Base-by-base conservation (phyloP, 345 rosid genomes). In the Gossypium australe region DNA sequence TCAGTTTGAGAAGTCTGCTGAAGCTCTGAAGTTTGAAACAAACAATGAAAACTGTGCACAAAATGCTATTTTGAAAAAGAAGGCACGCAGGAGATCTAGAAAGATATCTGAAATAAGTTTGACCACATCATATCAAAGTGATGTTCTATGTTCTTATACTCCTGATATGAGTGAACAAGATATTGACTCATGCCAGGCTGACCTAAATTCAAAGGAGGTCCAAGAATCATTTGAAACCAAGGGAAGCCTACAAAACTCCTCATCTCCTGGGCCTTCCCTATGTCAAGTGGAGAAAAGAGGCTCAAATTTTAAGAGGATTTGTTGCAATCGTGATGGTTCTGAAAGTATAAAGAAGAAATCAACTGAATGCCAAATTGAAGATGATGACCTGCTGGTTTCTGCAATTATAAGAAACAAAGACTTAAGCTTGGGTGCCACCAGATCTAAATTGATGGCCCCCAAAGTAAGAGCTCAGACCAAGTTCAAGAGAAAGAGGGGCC, bases 331-430 rank as follows among this genome's bases (percentile, higher is more conserved):
- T 76, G 79, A 75, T 80, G 78, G 60, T 77, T 71, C 82, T 67
- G 82, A 78, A 67, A 82, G 72, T 44, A 72, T 83, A 74, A 71
- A 63, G 68, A 88, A 82, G 81, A 84, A 81, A 83, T 67, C 78
- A 80, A 80, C 81, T 70, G 79, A 71, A 75, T 84, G 88, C 67
- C 82, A 63, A 73, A 88, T 83, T 73, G 67, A 85, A 69, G 94
- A 89, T 78, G 89, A 88, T 83, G 97, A 88, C 78, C 74, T 86
- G 70, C 67, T 86, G 80, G 82, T 86, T 72, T 88, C 93, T 51
- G 87, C 90, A 14, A 82, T 86, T 61, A 81, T 85, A 60, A 86
- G 85, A 82, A 82, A 75, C 82, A 89, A 88, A 82, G 85, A 86
- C 57, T 78, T 71, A 70, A 65, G 76, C 38, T 67, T 67, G 49